phyloP scores from a whole-genome alignment of 805 yeast species.

The Ogataea populi-albae region DNA sequence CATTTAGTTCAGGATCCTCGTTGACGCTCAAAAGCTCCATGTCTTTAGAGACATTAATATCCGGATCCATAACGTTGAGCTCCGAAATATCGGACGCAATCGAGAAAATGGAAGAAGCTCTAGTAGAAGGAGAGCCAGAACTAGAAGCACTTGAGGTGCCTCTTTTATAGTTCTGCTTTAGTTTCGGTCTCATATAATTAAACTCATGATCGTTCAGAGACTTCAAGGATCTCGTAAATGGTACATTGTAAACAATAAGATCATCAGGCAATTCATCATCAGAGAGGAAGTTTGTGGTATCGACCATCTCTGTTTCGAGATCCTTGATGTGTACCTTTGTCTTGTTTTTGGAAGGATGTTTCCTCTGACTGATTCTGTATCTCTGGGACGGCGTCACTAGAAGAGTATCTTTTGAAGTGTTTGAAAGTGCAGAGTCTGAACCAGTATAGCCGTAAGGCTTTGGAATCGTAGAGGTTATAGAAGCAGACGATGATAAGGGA shows the following conservation, averaged over 20 bases:
- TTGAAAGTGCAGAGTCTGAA: too few relatives aligned
- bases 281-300: constrained; percentile 37
- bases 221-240: constrained; percentile 54
- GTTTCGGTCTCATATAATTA: constrained; percentile 21
- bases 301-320: constrained; percentile 13
- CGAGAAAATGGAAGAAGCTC: constrained; percentile 47
- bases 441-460: too few relatives aligned
- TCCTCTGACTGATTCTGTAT: constrained; percentile 23
- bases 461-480: too few relatives aligned
- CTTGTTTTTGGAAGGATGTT: constrained; percentile 8
- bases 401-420: too few relatives aligned
- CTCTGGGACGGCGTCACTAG: constrained; percentile 29
- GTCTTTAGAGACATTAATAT: constrained; percentile 31
- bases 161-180: neutral
- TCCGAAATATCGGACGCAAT: constrained; percentile 31
- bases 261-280: constrained; percentile 56
- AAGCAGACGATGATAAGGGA: constrained; percentile 2
- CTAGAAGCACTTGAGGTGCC: constrained; percentile 18
- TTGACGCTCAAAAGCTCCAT: constrained; percentile 35
- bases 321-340: constrained; percentile 8
- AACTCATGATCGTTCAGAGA: constrained; percentile 37
- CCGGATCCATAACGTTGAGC: constrained; percentile 21
- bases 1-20: constrained; percentile 34
- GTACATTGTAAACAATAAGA: constrained; percentile 59
- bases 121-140: constrained; percentile 35